phyloP scores from a whole-genome alignment of 441 rosid genomes.

The Euphorbia schlechtendalii region DNA sequence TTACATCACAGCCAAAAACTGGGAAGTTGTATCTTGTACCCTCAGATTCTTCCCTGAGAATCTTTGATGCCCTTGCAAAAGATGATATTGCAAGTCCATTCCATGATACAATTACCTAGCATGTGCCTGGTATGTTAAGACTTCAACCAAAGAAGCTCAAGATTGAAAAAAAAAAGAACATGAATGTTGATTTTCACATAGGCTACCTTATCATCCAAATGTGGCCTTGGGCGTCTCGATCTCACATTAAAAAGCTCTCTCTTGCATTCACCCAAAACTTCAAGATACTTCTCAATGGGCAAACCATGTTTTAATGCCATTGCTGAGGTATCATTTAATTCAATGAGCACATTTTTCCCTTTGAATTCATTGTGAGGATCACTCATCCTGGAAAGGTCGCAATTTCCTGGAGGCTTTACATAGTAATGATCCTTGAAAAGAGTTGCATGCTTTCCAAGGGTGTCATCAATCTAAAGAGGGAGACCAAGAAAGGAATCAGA shows the following conservation, averaged over 20 bases:
- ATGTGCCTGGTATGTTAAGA: constrained; percentile 19
- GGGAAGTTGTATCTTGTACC: constrained; percentile 54
- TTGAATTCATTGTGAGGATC: constrained; percentile 80
- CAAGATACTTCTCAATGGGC: constrained; percentile 52
- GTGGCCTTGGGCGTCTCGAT: constrained; percentile 69
- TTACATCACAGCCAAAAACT: constrained; percentile 66
- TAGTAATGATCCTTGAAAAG: constrained; percentile 78
- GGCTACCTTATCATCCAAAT: constrained; percentile 86
- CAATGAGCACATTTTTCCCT: constrained; percentile 78
- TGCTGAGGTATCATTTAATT: constrained; percentile 51
- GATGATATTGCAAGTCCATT: constrained; percentile 83
- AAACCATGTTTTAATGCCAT: constrained; percentile 56
- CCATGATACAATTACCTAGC: constrained; percentile 87
- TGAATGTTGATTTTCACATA: no score
- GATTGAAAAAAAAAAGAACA: no score
- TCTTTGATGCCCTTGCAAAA: constrained; percentile 82
- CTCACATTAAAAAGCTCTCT: constrained; percentile 68
- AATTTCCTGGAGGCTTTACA: constrained; percentile 69
- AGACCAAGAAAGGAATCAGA: constrained; percentile 11
- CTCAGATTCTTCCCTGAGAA: constrained; percentile 52
- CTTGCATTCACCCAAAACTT: constrained; percentile 65
- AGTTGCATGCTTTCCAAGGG: constrained; percentile 63
- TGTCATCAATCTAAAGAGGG: constrained; percentile 53
- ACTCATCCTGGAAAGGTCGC: constrained; percentile 80
- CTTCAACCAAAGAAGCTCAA: constrained; percentile 20